Conservation (phyloP, 805 yeast genomes). For the Candida insectalens region DNA sequence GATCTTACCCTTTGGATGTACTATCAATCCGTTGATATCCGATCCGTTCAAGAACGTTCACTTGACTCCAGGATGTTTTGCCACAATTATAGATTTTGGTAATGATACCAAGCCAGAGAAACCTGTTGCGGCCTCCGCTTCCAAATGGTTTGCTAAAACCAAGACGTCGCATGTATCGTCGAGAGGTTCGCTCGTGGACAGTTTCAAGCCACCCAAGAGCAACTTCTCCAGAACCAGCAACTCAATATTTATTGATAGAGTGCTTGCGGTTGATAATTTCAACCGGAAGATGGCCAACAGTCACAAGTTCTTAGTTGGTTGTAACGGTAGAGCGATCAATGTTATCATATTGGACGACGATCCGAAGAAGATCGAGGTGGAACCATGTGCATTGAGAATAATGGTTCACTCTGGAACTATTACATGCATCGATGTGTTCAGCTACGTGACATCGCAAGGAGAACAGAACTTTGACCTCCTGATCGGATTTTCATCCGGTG, state of each 20-base stretch:
- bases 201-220: conserved; percentile 16
- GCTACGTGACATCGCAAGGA: conserved; percentile 13
- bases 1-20: conserved; percentile 37
- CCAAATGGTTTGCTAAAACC: conserved; percentile 1
- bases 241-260: conserved; percentile 23
- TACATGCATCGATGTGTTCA: conserved; percentile 28
- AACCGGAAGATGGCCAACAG: conserved; percentile 19
- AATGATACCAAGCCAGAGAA: background rate
- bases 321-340: conserved; percentile 43
- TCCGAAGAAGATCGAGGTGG: conserved; percentile 31
- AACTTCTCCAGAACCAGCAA: conserved; percentile 23
- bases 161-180: background rate
- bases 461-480: conserved; percentile 38
- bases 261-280: conserved; percentile 22
- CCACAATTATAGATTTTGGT: conserved; percentile 17
- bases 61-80: conserved; percentile 45
- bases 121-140: background rate
- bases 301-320: conserved; percentile 28
- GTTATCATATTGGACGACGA: conserved; percentile 29
- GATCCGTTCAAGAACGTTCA: conserved; percentile 45
- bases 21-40: conserved; percentile 39
- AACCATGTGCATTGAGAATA: conserved; percentile 34
- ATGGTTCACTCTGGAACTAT: conserved; percentile 29
- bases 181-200: background rate
- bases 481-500: conserved; percentile 62